Evolutionary conservation across 2,329 filamentous ascomycete genomes (phyloP).

Genomic region (Claviceps sp.): DNA sequence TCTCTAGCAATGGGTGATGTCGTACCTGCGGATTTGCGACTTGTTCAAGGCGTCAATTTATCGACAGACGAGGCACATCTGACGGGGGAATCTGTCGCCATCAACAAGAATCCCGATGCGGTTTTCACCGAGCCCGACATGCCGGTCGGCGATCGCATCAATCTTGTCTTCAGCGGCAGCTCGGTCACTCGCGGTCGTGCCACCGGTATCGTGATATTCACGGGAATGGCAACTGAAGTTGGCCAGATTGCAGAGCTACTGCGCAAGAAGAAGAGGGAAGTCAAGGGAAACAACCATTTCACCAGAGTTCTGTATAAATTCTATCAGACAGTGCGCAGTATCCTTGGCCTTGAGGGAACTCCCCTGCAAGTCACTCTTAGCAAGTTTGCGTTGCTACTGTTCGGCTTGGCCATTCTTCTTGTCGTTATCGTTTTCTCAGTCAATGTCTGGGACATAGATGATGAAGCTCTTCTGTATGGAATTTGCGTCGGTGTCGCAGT

Average conservation of each 20-base stretch:
- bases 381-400: slow-evolving; percentile 72
- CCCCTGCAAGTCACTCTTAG: slow-evolving; percentile 75
- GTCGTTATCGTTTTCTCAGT: slow-evolving; percentile 49
- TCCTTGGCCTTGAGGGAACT: slow-evolving; percentile 60
- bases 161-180: slow-evolving; percentile 59
- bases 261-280: slow-evolving; percentile 38
- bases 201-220: slow-evolving; percentile 53
- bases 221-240: slow-evolving; percentile 63
- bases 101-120: slow-evolving; percentile 48
- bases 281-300: slow-evolving; percentile 27
- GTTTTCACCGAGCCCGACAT: slow-evolving; percentile 39
- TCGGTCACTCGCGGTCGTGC: slow-evolving; percentile 60
- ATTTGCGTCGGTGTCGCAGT: slow-evolving; percentile 50
- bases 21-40: slow-evolving; percentile 54
- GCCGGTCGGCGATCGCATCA: slow-evolving; percentile 55
- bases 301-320: slow-evolving; percentile 28
- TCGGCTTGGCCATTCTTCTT: slow-evolving; percentile 53
- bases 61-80: slow-evolving; percentile 64
- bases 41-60: slow-evolving; percentile 56
- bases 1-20: slow-evolving; percentile 51
- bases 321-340: slow-evolving; percentile 31
- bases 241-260: slow-evolving; percentile 63
- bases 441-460: slow-evolving; percentile 37
- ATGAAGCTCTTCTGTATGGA: slow-evolving; percentile 47
- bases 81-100: slow-evolving; percentile 60